Conservation (phyloP, 1,284 basidiomycete genomes). For the Phellinidium pouzarii region DNA sequence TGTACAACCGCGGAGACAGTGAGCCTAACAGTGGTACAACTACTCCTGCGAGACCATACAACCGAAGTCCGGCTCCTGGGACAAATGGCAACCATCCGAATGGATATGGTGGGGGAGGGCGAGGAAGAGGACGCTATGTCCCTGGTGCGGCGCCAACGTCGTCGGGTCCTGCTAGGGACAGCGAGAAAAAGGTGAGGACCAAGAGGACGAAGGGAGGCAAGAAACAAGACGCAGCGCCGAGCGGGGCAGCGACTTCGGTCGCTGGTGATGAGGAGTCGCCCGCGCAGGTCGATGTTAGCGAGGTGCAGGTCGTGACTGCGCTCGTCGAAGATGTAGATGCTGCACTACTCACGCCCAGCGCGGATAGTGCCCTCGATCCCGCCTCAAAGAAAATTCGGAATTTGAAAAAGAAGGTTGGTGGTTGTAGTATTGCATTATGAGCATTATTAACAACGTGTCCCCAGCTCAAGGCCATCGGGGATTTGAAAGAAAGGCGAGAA, state of each 20-base stretch:
- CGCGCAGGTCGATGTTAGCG: constrained; percentile 25
- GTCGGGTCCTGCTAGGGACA: constrained; percentile 35
- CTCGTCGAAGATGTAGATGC: constrained; percentile 28
- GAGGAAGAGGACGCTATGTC: constrained; percentile 41
- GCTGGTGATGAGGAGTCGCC: constrained; percentile 27
- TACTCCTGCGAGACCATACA: constrained; percentile 55
- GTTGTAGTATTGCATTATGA: constrained; percentile 6
- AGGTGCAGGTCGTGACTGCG: constrained; percentile 22
- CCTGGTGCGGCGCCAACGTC: constrained; percentile 58
- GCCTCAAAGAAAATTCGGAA: constrained; percentile 89
- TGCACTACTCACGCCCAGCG: constrained; percentile 51
- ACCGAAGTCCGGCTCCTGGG: constrained; percentile 49
- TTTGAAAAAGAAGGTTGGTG: constrained; percentile 83
- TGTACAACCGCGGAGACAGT: constrained; percentile 73
- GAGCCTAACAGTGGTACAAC: constrained; percentile 43
- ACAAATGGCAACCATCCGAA: constrained; percentile 27
- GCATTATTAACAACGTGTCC: constrained; percentile 11
- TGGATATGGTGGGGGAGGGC: constrained; percentile 24
- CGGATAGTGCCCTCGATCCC: constrained; percentile 64
- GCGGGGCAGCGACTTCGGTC: constrained; percentile 20
- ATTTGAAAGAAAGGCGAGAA: constrained; percentile 84
- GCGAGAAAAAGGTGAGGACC: constrained; percentile 42
- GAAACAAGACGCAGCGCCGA: constrained; percentile 37
- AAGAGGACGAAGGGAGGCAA: constrained; percentile 49
- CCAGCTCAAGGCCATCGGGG: constrained; percentile 91